A percentile compares a stretch with the other conserved stretches of the same genome.
Evolutionary conservation across 2,329 filamentous ascomycete species (phyloP).

Genomic region (Didymosphaeria variabile): DNA sequence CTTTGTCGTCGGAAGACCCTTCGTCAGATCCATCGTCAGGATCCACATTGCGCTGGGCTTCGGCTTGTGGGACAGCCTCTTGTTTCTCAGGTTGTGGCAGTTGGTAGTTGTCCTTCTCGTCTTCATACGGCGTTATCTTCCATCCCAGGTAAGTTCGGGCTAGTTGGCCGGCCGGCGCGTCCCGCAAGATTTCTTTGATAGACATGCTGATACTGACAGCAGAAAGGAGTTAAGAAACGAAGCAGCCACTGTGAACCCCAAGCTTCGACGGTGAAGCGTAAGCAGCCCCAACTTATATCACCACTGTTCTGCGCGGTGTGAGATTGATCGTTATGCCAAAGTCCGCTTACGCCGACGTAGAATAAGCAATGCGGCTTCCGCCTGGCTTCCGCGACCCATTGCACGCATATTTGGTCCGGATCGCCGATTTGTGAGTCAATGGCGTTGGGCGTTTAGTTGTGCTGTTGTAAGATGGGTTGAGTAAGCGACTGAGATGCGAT

Average conservation of each 20-base stretch:
- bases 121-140: conserved; percentile 14
- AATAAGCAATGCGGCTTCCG: not conserved
- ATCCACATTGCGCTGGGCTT: not conserved
- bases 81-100: conserved; percentile 5
- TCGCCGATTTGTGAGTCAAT: not conserved
- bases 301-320: not conserved
- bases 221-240: not conserved
- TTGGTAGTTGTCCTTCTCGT: conserved; percentile 9
- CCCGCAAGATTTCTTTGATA: conserved; percentile 12
- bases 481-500: not conserved
- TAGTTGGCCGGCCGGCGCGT: conserved; percentile 13
- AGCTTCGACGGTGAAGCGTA: not conserved
- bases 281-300: conserved; percentile 3
- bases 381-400: conserved; percentile 4
- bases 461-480: not conserved
- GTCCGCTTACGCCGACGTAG: not conserved
- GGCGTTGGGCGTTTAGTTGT: not conserved
- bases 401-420: not conserved
- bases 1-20: conserved; percentile 3
- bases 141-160: conserved; percentile 13
- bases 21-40: conserved; percentile 6
- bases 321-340: not conserved
- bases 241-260: too few species aligned
- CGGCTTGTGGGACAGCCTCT: not conserved
- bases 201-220: conserved; percentile 3